These are phyloP conservation scores for Fusarium vanettenii DNA, from an alignment of 2,329 filamentous ascomycete species.

Conservation along the genomic window DNA sequence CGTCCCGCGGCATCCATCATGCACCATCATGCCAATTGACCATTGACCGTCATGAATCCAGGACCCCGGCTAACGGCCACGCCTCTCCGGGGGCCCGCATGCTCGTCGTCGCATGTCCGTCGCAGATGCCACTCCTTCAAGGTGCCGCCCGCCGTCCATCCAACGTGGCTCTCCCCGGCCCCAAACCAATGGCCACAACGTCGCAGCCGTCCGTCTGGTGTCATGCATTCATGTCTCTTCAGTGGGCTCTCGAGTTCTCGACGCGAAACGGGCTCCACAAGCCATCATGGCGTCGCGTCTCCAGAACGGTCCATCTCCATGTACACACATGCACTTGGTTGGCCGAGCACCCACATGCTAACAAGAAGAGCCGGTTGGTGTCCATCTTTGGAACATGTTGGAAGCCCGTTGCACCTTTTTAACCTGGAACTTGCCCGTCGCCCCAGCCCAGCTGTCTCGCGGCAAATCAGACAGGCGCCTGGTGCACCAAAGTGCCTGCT, in stretches of 20 bases:
- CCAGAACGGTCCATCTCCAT: constrained; percentile 18
- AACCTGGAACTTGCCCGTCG: constrained; percentile 11
- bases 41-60: constrained; percentile 30
- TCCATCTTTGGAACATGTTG: constrained; percentile 26
- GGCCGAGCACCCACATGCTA: constrained; percentile 30
- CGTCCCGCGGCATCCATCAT: constrained; percentile 40
- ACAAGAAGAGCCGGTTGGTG: constrained; percentile 11
- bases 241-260: constrained; percentile 28
- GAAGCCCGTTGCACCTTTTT: constrained; percentile 26
- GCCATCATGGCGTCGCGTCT: constrained; percentile 28
- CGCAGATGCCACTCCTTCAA: constrained; percentile 17
- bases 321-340: constrained; percentile 32
- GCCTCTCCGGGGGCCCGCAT: constrained; percentile 11
- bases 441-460: constrained; percentile 16
- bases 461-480: constrained; percentile 18
- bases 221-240: constrained; percentile 31
- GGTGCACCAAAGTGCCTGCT: constrained; percentile 18
- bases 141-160: background rate
- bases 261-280: constrained; percentile 36
- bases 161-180: constrained; percentile 8
- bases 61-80: constrained; percentile 15
- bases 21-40: constrained; percentile 34
- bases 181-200: constrained; percentile 19
- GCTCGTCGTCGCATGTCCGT: constrained; percentile 4
- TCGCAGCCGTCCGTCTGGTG: constrained; percentile 26